Conservation (phyloP, 805 yeast species). For the Metschnikowia aberdeeniae region DNA sequence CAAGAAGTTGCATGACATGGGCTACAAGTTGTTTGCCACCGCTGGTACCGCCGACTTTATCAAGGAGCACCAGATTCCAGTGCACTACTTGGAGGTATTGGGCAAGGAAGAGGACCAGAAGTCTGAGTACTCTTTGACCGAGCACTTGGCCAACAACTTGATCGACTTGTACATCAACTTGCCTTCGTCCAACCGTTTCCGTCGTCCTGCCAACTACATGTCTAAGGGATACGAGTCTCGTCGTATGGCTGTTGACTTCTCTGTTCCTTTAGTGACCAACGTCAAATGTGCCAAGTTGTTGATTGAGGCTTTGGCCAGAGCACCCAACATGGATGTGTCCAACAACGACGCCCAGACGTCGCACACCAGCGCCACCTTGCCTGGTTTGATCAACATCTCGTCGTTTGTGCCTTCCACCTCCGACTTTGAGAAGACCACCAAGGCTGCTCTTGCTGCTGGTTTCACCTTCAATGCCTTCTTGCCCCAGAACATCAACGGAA, state of each 20-base stretch:
- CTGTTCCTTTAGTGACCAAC: slow-evolving; percentile 95
- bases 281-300: slow-evolving; percentile 95
- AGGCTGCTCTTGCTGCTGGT: slow-evolving; percentile 75
- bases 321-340: slow-evolving; percentile 60
- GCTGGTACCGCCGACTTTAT: slow-evolving; percentile 99
- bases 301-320: slow-evolving; percentile 87
- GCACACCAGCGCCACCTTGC: slow-evolving; percentile 73
- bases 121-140: slow-evolving; percentile 91
- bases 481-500: slow-evolving; percentile 65
- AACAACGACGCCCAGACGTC: slow-evolving; percentile 88
- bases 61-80: slow-evolving; percentile 91
- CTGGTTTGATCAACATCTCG: slow-evolving; percentile 82
- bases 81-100: slow-evolving; percentile 88
- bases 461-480: slow-evolving; percentile 80
- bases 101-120: slow-evolving; percentile 72
- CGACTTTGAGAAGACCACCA: slow-evolving; percentile 65
- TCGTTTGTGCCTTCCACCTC: slow-evolving; percentile 71
- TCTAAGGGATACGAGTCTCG: slow-evolving; percentile 97
- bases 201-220: slow-evolving; percentile 98
- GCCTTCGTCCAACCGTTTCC: slow-evolving; percentile 95
- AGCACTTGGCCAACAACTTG: slow-evolving; percentile 93
- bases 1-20: slow-evolving; percentile 72
- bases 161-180: slow-evolving; percentile 94
- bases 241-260: slow-evolving; percentile 99
- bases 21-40: slow-evolving; percentile 91